A percentile compares a stretch with the other conserved stretches of the same genome.
Conservation (phyloP, 2,329 filamentous ascomycete genomes). For the Epichloe brachyelytri region DNA sequence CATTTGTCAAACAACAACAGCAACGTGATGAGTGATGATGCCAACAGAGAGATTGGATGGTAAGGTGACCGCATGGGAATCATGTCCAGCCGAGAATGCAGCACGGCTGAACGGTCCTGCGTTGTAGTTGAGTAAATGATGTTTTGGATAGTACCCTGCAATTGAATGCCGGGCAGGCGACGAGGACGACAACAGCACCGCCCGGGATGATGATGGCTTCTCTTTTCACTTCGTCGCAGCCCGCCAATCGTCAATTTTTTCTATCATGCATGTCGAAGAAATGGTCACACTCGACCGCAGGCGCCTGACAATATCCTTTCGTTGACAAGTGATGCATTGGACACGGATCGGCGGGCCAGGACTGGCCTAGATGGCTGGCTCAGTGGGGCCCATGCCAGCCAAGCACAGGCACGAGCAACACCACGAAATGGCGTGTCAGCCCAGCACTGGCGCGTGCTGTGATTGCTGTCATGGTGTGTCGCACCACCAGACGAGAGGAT, state of each 20-base stretch:
- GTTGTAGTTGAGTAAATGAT: not conserved
- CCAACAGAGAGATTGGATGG: not conserved
- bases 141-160: no score
- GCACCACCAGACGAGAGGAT: not conserved
- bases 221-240: no score
- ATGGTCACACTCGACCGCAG: no score
- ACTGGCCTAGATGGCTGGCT: not conserved
- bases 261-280: no score
- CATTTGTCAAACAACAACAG: not conserved
- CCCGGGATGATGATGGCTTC: not conserved
- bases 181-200: not conserved
- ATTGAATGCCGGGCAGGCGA: not conserved
- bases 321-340: no score
- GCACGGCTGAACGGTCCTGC: not conserved
- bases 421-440: constrained; percentile 1
- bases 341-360: not conserved
- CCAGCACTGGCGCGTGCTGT: not conserved
- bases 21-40: not conserved
- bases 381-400: not conserved
- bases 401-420: not conserved
- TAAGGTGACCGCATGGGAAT: no score
- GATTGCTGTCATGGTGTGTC: not conserved
- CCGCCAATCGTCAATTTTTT: no score
- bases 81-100: not conserved
- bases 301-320: no score